Base-by-base conservation (phyloP, 805 yeast species). In the Geotrichum ghanense region DNA sequence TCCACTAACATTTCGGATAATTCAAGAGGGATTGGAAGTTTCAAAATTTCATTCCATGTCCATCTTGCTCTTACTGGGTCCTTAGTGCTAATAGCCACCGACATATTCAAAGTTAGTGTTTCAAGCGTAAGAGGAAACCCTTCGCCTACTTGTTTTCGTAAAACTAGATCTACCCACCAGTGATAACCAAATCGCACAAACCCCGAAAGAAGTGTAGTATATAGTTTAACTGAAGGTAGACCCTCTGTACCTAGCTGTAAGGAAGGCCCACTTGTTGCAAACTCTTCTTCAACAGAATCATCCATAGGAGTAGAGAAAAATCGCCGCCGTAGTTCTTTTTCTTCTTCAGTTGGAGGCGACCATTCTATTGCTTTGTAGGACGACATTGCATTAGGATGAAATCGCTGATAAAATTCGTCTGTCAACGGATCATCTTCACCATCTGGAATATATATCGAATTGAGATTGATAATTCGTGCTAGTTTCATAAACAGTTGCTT, bases 61-160 rank as follows among this genome's bases (percentile, higher is more conserved):
- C 57, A 47, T 20, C 49, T 21, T 7, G 54, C 55, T 9, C 57
- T 52, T n/a, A 19, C 42, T 1, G 3, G 26, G 27, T 58, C 59
- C n/a, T 22, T n/a, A 37, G 50, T 49, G 26, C 52, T 52, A 2
- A 16, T 35, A 3, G 61, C 57, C 2, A 53, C 53, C 24, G 49
- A 50, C 43, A 56, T 44, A 44, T 50, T 48, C n/a, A 54, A 46
- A 6, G 54, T 45, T 19, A 57, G 51, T 44, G 57, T 45, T 9
- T 42, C 42, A 7, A 44, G 41, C 35, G 45, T 43, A 39, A 46
- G 20, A 9, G 40, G 37, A n/a, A 46, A 23, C 1, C 45, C 45
- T 14, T 45, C 31, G 10, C 22, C 34, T 6, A 42, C 16, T 40
- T 48, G 37, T 19, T 47, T 25, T 20, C 49, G 22, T 10, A 53